A percentile compares a stretch with the other conserved stretches of the same genome.
Evolutionary conservation across 441 rosid species (phyloP).

Genomic region (Euphorbia schlechtendalii): DNA sequence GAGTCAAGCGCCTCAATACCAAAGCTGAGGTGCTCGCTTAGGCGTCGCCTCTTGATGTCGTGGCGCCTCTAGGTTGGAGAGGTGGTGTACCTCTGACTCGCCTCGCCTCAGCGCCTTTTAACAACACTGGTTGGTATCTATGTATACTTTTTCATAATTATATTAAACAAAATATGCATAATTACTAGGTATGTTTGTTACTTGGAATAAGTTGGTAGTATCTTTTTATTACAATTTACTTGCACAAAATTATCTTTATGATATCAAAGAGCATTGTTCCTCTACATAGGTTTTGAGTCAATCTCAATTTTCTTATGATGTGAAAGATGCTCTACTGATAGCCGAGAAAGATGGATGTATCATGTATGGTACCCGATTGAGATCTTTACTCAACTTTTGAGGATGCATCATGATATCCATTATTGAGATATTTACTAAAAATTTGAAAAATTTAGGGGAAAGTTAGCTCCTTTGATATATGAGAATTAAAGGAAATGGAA

Average conservation of each 20-base stretch:
- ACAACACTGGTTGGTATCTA: neutral
- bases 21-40: too few relatives aligned
- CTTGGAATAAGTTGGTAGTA: too few relatives aligned
- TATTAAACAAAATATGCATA: neutral
- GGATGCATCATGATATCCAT: neutral
- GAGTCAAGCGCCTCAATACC: too few relatives aligned
- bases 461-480: neutral
- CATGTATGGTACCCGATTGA: neutral
- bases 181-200: neutral
- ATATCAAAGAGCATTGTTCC: neutral
- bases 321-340: neutral
- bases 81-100: too few relatives aligned
- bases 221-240: too few relatives aligned
- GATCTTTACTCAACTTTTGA: neutral
- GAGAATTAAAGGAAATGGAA: constrained; percentile 1
- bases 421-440: too few relatives aligned
- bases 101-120: too few relatives aligned
- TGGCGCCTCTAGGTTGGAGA: too few relatives aligned
- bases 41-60: too few relatives aligned
- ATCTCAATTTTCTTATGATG: neutral
- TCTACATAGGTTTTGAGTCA: neutral
- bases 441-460: too few relatives aligned
- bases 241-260: neutral
- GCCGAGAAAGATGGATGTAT: neutral
- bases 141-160: neutral